Evolutionary conservation across 371 early-diverging fungal genomes (phyloP).

Genomic region (Phascolomyces articulosus): DNA sequence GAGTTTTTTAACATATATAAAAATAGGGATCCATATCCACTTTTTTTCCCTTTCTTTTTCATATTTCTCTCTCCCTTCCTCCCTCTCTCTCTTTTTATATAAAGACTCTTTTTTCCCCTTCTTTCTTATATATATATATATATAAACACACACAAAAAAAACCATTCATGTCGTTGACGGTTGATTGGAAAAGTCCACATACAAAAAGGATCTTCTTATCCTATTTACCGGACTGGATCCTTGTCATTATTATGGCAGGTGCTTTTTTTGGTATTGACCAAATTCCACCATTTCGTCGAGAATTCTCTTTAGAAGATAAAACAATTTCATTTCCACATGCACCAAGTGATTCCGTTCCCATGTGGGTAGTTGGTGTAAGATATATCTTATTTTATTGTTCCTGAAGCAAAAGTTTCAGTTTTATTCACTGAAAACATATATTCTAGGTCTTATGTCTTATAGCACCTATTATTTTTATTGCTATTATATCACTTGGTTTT

Average conservation of each 20-base stretch:
- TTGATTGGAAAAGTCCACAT: constrained; percentile 30
- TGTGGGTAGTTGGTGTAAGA: constrained; percentile 57
- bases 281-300: constrained; percentile 69
- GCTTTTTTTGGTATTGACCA: constrained; percentile 62
- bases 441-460: constrained; percentile 29
- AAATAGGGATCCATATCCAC: too few relatives aligned
- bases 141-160: too few relatives aligned
- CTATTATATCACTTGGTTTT: constrained; percentile 22
- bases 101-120: not conserved
- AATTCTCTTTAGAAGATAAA: constrained; percentile 72
- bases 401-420: constrained; percentile 3
- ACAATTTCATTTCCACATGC: constrained; percentile 69
- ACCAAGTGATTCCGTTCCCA: constrained; percentile 63
- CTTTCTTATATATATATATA: not conserved
- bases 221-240: constrained; percentile 69
- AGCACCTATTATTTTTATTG: constrained; percentile 27
- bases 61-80: too few relatives aligned
- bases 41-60: too few relatives aligned
- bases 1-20: too few relatives aligned
- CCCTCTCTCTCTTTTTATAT: too few relatives aligned
- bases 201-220: constrained; percentile 49
- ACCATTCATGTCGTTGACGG: constrained; percentile 16
- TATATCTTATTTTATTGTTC: not conserved
- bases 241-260: constrained; percentile 60
- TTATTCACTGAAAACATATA: too few relatives aligned